Evolutionary conservation across 805 yeast species (phyloP).

Genomic region (Candida pseudoglaebosa): DNA sequence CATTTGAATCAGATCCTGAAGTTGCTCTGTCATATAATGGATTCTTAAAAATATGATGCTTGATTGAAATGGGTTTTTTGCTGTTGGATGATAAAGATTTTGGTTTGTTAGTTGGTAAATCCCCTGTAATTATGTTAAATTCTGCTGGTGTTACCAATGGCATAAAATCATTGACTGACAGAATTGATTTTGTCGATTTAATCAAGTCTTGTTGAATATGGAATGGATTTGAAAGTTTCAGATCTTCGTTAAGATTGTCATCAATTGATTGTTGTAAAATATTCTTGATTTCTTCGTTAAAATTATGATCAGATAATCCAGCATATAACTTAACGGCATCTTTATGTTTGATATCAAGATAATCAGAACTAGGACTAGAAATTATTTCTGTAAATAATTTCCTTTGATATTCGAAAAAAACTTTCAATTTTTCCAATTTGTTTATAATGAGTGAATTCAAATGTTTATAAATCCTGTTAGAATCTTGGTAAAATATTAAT

Average conservation of each 20-base stretch:
- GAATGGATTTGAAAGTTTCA: slow-evolving; percentile 2
- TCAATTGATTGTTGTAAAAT: slow-evolving; percentile 16
- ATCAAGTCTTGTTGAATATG: slow-evolving; percentile 2
- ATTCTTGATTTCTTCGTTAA: slow-evolving; percentile 25
- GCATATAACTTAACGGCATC: slow-evolving; percentile 25
- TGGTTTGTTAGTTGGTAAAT: slow-evolving; percentile 23
- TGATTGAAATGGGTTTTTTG: slow-evolving; percentile 17
- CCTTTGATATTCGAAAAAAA: slow-evolving; percentile 36
- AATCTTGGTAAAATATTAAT: slow-evolving; percentile 32
- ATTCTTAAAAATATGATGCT: slow-evolving; percentile 39
- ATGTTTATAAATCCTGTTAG: slow-evolving; percentile 30
- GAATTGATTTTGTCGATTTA: slow-evolving; percentile 6
- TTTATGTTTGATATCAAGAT: slow-evolving; percentile 14
- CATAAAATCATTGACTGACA: slow-evolving; percentile 37
- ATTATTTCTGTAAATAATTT: slow-evolving; percentile 22
- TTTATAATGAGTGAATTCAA: slow-evolving; percentile 26
- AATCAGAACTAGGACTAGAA: slow-evolving; percentile 11
- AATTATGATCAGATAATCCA: slow-evolving; percentile 27
- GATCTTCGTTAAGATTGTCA: slow-evolving; percentile 7
- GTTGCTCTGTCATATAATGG: slow-evolving; percentile 35
- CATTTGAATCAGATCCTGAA: slow-evolving; percentile 39
- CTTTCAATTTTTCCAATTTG: slow-evolving; percentile 35
- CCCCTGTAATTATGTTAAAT: slow-evolving; percentile 38
- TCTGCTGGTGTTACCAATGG: slow-evolving; percentile 35
- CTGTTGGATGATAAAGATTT: slow-evolving; percentile 13